These are phyloP conservation scores for Phaeotremella fagi DNA, from an alignment of 768 basidiomycete species.

Conservation along the genomic window DNA sequence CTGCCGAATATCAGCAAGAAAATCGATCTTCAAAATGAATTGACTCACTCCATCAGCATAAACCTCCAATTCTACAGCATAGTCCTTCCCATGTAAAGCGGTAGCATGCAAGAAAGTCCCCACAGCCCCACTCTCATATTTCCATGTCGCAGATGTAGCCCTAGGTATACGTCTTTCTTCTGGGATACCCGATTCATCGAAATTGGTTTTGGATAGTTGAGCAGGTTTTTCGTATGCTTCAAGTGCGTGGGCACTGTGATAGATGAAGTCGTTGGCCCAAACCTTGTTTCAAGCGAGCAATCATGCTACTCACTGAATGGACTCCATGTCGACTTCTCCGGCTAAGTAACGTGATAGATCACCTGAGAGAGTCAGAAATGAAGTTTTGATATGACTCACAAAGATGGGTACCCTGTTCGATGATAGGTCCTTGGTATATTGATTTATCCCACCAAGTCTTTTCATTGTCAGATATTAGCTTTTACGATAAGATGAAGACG, in stretches of 20 bases:
- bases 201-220: constrained; percentile 64
- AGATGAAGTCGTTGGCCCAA: too few species aligned
- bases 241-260: constrained; percentile 69
- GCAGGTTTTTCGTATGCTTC: constrained; percentile 90
- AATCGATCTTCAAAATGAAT: constrained; percentile 2
- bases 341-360: constrained; percentile 92
- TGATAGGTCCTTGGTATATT: constrained; percentile 42
- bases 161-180: constrained; percentile 87
- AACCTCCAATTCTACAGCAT: constrained; percentile 88
- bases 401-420: constrained; percentile 70
- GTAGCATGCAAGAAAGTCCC: constrained; percentile 83
- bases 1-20: constrained; percentile 1
- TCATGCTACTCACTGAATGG: constrained; percentile 49
- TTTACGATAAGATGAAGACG: not conserved
- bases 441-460: constrained; percentile 46
- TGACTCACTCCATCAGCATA: constrained; percentile 70
- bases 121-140: constrained; percentile 90
- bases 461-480: not conserved
- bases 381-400: constrained; percentile 52
- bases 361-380: constrained; percentile 3
- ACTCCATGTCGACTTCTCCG: constrained; percentile 68
- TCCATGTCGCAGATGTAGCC: constrained; percentile 90
- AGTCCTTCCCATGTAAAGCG: constrained; percentile 82
- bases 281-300: too few species aligned
- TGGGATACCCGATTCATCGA: constrained; percentile 78